phyloP scores from a whole-genome alignment of 2,329 filamentous ascomycete genomes.

The Nemania diffusa region DNA sequence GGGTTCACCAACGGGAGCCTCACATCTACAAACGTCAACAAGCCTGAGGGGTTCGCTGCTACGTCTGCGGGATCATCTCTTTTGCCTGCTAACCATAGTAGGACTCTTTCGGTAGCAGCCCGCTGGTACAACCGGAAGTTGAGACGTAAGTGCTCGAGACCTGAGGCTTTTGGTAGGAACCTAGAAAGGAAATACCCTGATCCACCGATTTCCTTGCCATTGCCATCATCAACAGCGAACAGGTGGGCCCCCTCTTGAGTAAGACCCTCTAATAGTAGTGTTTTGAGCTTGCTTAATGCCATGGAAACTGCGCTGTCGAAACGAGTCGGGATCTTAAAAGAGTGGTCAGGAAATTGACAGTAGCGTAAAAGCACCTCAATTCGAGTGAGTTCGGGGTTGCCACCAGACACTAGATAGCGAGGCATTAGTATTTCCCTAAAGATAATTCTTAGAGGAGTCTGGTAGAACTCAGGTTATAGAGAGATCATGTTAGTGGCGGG shows the following conservation, averaged over 20 bases:
- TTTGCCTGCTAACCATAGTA: slow-evolving; percentile 53
- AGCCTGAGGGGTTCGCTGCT: background rate
- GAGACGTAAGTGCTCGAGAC: slow-evolving; percentile 63
- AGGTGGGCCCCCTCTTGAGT: slow-evolving; percentile 1
- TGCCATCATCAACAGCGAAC: background rate
- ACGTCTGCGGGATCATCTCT: background rate
- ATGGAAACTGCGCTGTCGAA: slow-evolving; percentile 51
- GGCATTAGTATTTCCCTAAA: slow-evolving; percentile 12
- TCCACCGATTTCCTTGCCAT: background rate
- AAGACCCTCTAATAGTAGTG: slow-evolving; percentile 55
- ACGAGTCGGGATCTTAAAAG: slow-evolving; percentile 59
- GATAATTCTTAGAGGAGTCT: background rate
- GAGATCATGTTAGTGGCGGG: background rate
- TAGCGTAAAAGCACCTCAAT: slow-evolving; percentile 61
- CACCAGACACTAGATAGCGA: slow-evolving; percentile 18
- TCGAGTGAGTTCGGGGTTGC: slow-evolving; percentile 46
- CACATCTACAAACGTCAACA: slow-evolving; percentile 9
- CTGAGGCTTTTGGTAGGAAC: slow-evolving; percentile 55
- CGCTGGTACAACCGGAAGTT: slow-evolving; percentile 54
- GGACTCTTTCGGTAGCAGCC: slow-evolving; percentile 44
- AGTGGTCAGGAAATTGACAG: slow-evolving; percentile 51
- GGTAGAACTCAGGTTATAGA: background rate
- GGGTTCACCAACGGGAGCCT: background rate
- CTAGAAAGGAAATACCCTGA: slow-evolving; percentile 40
- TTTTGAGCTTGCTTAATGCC: slow-evolving; percentile 58